Conservation (phyloP, 2,329 filamentous ascomycete species). For the Beauveria asiatica region DNA sequence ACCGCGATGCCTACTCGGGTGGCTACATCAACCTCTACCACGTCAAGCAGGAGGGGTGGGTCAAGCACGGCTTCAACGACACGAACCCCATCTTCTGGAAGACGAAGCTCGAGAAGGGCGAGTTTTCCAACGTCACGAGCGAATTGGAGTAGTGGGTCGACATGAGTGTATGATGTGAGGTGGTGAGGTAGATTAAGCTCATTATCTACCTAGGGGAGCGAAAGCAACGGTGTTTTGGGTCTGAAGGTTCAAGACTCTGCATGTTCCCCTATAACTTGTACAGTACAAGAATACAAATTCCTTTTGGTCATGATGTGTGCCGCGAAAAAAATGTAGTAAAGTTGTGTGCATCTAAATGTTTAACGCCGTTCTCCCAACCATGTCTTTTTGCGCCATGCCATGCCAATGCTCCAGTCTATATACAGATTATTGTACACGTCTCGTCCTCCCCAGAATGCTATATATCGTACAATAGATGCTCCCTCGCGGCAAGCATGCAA, state of each 20-base stretch:
- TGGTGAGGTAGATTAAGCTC: neutral
- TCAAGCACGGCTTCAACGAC: conserved; percentile 96
- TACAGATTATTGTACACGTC: neutral
- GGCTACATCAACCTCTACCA: conserved; percentile 99
- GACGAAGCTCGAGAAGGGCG: conserved; percentile 96
- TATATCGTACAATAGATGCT: neutral
- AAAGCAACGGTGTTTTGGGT: neutral
- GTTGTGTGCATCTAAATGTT: neutral
- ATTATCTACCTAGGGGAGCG: neutral
- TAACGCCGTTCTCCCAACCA: neutral
- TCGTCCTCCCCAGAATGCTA: neutral
- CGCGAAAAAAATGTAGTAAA: no score
- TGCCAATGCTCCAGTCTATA: conserved; percentile 2
- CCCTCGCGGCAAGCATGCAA: neutral
- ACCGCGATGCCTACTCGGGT: conserved; percentile 97
- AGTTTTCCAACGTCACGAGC: conserved; percentile 93
- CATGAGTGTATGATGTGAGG: neutral
- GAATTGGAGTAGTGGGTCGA: conserved; percentile 46
- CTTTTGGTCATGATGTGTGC: neutral
- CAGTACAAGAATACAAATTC: conserved; percentile 15
- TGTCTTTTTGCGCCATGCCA: neutral
- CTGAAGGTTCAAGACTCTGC: neutral
- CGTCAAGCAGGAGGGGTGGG: conserved; percentile 98
- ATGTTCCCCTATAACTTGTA: conserved; percentile 19
- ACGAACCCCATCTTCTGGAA: conserved; percentile 99